Evolutionary conservation across 1,284 basidiomycete species (phyloP).

Genomic region (Ceratobasidium sp.): DNA sequence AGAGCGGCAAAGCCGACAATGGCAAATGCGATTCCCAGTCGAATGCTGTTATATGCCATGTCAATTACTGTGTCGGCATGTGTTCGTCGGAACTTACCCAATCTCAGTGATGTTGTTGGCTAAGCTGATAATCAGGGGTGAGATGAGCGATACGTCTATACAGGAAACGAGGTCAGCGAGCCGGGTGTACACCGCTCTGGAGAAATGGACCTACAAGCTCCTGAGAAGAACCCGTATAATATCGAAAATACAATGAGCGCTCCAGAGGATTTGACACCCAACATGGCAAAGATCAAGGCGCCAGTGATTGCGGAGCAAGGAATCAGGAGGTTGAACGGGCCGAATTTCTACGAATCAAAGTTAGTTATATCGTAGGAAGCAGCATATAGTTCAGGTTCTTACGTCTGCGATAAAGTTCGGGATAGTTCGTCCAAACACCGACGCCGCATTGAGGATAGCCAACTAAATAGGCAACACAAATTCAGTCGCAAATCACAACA

Average conservation of each 20-base stretch:
- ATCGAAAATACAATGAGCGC: slow-evolving; percentile 47
- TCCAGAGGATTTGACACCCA: slow-evolving; percentile 41
- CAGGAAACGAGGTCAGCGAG: background rate
- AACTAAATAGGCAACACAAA: background rate
- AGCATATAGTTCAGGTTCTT: background rate
- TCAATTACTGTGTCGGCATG: background rate
- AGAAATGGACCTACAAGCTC: slow-evolving; percentile 40
- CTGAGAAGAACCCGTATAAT: slow-evolving; percentile 49
- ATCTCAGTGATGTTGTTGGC: slow-evolving; percentile 43
- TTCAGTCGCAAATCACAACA: background rate
- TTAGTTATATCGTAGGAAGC: background rate
- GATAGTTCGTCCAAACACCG: slow-evolving; percentile 42
- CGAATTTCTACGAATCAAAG: slow-evolving; percentile 34
- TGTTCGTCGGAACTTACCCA: slow-evolving; percentile 10
- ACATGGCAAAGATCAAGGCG: slow-evolving; percentile 39
- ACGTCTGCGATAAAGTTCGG: slow-evolving; percentile 38
- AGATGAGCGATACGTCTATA: slow-evolving; percentile 41
- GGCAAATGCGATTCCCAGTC: slow-evolving; percentile 43
- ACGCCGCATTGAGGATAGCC: slow-evolving; percentile 45
- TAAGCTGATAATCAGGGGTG: slow-evolving; percentile 33
- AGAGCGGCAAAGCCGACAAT: slow-evolving; percentile 40
- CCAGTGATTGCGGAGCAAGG: slow-evolving; percentile 33
- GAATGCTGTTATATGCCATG: slow-evolving; percentile 6
- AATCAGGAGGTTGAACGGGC: slow-evolving; percentile 44
- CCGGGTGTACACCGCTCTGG: no score